phyloP scores from a whole-genome alignment of 2,329 filamentous ascomycete species.

The Penicillium freii region DNA sequence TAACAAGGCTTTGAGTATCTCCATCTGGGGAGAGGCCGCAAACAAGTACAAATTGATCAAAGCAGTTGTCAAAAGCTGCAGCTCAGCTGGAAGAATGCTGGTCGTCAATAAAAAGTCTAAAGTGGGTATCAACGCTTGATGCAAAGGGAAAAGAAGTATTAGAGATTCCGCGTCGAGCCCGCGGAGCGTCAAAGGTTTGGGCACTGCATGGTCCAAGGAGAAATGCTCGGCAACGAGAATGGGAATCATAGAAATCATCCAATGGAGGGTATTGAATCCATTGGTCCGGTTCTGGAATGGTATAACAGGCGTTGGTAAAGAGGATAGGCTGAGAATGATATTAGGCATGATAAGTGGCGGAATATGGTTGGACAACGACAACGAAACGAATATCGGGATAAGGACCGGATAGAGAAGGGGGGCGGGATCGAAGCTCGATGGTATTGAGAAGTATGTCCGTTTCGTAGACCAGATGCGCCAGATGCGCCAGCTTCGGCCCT shows the following conservation, averaged over 20 bases:
- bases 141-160: conserved; percentile 74
- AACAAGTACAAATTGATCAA: conserved; percentile 80
- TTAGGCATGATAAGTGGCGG: conserved; percentile 69
- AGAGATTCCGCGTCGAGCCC: conserved; percentile 57
- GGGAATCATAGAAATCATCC: conserved; percentile 72
- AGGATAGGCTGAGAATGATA: conserved; percentile 74
- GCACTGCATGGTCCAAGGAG: conserved; percentile 35
- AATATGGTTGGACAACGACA: conserved; percentile 66
- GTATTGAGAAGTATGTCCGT: conserved; percentile 58
- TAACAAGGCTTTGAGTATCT: conserved; percentile 80
- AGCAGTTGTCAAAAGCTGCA: conserved; percentile 79
- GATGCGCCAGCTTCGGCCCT: conserved; percentile 27
- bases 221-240: conserved; percentile 53
- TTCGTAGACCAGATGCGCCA: conserved; percentile 29
- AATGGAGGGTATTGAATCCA: conserved; percentile 69
- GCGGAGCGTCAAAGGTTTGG: conserved; percentile 32
- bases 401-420: conserved; percentile 82
- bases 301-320: conserved; percentile 70
- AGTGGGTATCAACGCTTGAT: conserved; percentile 71
- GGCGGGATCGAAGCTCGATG: conserved; percentile 82
- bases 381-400: conserved; percentile 72
- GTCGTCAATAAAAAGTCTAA: conserved; percentile 82
- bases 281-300: conserved; percentile 60
- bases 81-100: conserved; percentile 79
- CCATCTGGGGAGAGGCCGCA: conserved; percentile 74